Evolutionary conservation across 345 rosid genomes (phyloP).

Genomic region (Hibiscus syriacus): DNA sequence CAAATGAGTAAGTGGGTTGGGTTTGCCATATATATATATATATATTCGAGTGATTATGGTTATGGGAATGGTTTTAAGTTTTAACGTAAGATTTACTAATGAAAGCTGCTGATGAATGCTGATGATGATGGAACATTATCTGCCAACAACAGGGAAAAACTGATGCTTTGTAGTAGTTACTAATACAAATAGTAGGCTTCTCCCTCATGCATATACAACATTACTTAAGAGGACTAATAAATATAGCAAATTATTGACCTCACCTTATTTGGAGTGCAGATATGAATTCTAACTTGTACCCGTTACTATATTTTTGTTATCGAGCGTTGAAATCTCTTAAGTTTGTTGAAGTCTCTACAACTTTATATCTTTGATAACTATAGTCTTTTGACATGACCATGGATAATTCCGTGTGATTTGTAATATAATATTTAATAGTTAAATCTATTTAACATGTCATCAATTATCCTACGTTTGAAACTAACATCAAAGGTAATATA

Average conservation of each 20-base stretch:
- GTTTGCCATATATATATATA: background rate
- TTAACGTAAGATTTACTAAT: background rate
- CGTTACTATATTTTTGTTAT: too few relatives aligned
- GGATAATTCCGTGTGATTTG: too few relatives aligned
- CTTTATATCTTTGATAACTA: too few relatives aligned
- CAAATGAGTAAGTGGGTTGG: background rate
- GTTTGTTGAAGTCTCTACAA: too few relatives aligned
- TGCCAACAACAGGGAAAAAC: conserved; percentile 16
- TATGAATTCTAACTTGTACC: too few relatives aligned
- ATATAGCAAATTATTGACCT: background rate
- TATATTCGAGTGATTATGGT: background rate
- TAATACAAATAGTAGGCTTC: conserved; percentile 12
- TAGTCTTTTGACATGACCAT: too few relatives aligned
- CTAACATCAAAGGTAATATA: too few relatives aligned
- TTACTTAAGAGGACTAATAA: background rate
- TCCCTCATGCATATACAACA: background rate
- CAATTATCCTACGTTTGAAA: too few relatives aligned
- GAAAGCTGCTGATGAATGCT: background rate
- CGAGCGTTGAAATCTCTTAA: too few relatives aligned
- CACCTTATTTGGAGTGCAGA: background rate
- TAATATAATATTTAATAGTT: too few relatives aligned
- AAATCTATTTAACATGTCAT: too few relatives aligned
- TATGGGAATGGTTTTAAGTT: background rate
- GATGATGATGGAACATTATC: conserved; percentile 13
- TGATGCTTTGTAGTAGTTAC: conserved; percentile 13